These are phyloP conservation scores for Tetracentron sinense DNA, from an alignment of 164 flowering plant genomes.

Conservation along the genomic window DNA sequence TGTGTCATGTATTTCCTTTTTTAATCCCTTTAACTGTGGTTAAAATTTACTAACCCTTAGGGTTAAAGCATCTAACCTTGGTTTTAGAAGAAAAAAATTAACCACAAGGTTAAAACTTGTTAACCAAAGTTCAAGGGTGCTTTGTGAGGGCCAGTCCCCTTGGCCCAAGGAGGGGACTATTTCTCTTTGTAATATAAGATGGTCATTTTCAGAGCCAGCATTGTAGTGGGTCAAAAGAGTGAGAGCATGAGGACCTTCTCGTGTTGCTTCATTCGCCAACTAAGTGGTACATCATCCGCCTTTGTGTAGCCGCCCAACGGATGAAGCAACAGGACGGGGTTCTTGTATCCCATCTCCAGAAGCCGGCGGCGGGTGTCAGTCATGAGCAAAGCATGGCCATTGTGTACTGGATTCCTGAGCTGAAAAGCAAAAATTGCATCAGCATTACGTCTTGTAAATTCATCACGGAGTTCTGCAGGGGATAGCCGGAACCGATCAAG, in stretches of 20 bases:
- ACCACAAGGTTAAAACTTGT: no score
- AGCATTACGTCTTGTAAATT: slow-evolving; percentile 68
- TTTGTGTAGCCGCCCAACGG: slow-evolving; percentile 97
- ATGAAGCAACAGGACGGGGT: slow-evolving; percentile 85
- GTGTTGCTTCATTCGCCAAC: slow-evolving; percentile 94
- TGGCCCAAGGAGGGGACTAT: no score
- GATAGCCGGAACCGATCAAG: slow-evolving; percentile 83
- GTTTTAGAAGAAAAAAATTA: no score
- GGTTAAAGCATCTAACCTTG: no score
- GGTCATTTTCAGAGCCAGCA: not conserved
- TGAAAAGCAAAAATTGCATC: slow-evolving; percentile 97
- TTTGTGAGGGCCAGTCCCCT: no score
- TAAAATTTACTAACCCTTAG: no score
- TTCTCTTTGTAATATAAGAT: no score
- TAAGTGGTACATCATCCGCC: slow-evolving; percentile 94
- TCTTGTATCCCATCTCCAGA: slow-evolving; percentile 93
- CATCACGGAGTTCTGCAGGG: slow-evolving; percentile 73
- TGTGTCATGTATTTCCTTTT: no score
- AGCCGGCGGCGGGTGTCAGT: slow-evolving; percentile 88
- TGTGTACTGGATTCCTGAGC: slow-evolving; percentile 91
- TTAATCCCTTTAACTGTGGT: no score
- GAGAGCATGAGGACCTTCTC: slow-evolving; percentile 53
- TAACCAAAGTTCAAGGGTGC: no score
- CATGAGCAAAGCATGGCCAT: slow-evolving; percentile 98
- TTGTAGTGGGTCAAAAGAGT: not conserved